phyloP scores from a whole-genome alignment of 2,329 filamentous ascomycete species.

The Claviceps paspali region DNA sequence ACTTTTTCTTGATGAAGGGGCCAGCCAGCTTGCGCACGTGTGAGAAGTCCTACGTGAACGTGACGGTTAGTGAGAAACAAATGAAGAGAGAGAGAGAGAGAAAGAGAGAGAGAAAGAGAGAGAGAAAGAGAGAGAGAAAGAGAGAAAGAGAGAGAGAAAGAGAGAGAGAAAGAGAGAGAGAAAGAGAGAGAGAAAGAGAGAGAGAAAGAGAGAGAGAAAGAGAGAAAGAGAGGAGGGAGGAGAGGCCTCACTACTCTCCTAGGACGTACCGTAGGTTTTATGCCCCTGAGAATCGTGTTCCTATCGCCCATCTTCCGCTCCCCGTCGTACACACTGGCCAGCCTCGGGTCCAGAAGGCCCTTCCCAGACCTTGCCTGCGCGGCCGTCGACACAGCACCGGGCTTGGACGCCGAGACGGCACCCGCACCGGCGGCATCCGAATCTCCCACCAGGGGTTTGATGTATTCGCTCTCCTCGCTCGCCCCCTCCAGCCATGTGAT shows the following conservation, averaged over 20 bases:
- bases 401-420: slow-evolving; percentile 15
- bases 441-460: slow-evolving; percentile 65
- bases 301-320: slow-evolving; percentile 87
- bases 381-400: slow-evolving; percentile 27
- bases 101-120: too few relatives aligned
- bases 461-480: slow-evolving; percentile 81
- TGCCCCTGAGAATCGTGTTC: slow-evolving; percentile 72
- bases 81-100: too few relatives aligned
- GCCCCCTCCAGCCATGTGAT: slow-evolving; percentile 89
- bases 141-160: too few relatives aligned
- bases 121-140: too few relatives aligned
- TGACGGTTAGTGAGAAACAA: too few relatives aligned
- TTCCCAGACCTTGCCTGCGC: slow-evolving; percentile 40
- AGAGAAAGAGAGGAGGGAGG: too few relatives aligned
- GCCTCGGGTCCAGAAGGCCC: slow-evolving; percentile 58
- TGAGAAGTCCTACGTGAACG: slow-evolving; percentile 79
- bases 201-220: too few relatives aligned
- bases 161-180: too few relatives aligned
- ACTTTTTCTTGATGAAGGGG: slow-evolving; percentile 54
- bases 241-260: too few relatives aligned
- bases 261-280: slow-evolving; percentile 75
- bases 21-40: slow-evolving; percentile 77
- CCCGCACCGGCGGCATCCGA: slow-evolving; percentile 26
- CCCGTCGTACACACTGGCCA: slow-evolving; percentile 79
- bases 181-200: too few relatives aligned